Conservation (phyloP, 2,329 filamentous ascomycete species). For the Ophiostoma quercus region DNA sequence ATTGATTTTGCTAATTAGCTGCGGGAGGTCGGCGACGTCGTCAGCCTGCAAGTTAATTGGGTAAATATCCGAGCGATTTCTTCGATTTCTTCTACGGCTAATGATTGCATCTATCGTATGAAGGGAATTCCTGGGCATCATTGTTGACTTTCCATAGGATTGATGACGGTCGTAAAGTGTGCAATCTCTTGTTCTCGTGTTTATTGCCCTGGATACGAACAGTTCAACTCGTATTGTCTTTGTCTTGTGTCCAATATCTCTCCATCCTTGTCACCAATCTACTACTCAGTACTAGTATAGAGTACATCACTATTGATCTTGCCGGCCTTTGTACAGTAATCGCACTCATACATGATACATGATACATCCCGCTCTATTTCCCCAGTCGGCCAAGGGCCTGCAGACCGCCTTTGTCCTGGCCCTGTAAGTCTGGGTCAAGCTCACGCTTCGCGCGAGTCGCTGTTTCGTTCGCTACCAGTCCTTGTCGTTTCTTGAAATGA, state of each 20-base stretch:
- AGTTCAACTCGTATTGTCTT: not conserved
- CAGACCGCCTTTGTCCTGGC: slow-evolving; percentile 9
- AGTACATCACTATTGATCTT: not conserved
- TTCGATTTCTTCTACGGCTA: not conserved
- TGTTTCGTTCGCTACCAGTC: not conserved
- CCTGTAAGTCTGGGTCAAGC: not conserved
- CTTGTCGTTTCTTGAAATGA: not conserved
- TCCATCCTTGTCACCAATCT: not conserved
- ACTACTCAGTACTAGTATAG: not conserved
- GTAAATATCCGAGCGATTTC: not conserved
- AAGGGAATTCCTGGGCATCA: not conserved
- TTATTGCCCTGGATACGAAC: not conserved
- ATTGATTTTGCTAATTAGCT: not conserved
- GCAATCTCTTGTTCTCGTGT: not conserved
- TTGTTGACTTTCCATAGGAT: not conserved
- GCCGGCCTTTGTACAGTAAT: not conserved
- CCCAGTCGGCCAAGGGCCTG: not conserved
- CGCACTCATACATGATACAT: not conserved
- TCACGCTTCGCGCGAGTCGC: not conserved
- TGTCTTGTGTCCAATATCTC: not conserved
- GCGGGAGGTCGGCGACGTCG: not conserved
- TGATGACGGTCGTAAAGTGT: not conserved
- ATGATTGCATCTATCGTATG: not conserved
- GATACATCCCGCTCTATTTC: not conserved
- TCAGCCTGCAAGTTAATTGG: not conserved